Evolutionary conservation across 352 stramenopile species (phyloP).

Genomic region (Globisporangium acanthophoron): DNA sequence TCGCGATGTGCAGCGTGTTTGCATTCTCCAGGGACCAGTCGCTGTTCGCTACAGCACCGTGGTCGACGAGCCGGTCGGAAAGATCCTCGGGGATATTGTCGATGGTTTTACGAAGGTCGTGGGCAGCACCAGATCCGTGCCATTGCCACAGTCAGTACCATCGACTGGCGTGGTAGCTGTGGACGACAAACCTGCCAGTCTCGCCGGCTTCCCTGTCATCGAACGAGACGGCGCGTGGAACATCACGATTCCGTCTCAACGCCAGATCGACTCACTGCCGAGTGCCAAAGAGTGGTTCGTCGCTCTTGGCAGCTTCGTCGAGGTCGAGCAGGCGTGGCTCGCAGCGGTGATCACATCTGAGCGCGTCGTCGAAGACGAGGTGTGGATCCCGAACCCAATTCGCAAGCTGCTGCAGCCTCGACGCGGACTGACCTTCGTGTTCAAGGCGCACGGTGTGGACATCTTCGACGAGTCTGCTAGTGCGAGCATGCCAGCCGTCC

Average conservation of each 20-base stretch:
- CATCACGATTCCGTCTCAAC: not conserved
- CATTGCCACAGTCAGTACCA: not conserved
- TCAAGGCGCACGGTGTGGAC: conserved; percentile 24
- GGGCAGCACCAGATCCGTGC: conserved; percentile 15
- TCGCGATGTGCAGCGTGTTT: conserved; percentile 73
- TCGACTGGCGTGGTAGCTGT: not conserved
- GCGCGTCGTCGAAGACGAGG: conserved; percentile 42
- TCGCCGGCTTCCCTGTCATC: conserved; percentile 19
- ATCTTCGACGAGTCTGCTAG: conserved; percentile 36
- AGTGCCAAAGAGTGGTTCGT: not conserved
- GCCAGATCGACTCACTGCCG: not conserved
- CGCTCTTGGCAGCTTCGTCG: conserved; percentile 13
- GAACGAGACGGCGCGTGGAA: not conserved
- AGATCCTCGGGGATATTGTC: conserved; percentile 69
- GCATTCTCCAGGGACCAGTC: conserved; percentile 79
- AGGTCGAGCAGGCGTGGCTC: conserved; percentile 44
- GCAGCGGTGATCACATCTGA: conserved; percentile 42
- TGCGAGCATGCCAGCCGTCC: conserved; percentile 37
- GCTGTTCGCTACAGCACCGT: conserved; percentile 76
- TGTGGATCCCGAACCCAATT: conserved; percentile 72
- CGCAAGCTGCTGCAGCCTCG: conserved; percentile 43
- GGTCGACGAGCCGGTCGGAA: conserved; percentile 66
- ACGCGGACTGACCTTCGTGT: conserved; percentile 33
- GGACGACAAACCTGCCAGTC: conserved; percentile 6
- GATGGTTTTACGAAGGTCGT: conserved; percentile 51